Base-by-base conservation (phyloP, 1,284 basidiomycete genomes). In the Coniferiporia sulphurascens region DNA sequence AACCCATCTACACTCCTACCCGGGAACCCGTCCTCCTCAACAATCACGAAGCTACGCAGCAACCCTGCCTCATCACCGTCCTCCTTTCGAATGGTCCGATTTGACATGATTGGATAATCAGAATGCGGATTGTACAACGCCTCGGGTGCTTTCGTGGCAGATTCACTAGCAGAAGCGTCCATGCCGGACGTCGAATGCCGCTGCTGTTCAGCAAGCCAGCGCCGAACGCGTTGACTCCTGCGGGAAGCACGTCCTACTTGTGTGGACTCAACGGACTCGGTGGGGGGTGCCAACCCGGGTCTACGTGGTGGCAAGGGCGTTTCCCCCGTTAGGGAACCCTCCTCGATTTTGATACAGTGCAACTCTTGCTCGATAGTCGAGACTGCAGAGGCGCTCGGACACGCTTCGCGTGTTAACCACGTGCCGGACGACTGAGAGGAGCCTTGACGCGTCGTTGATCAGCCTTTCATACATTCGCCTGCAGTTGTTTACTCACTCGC, bases 151-250 rank as follows among this genome's bases (percentile, higher is more conserved):
- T 55, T 62, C n/a, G 56, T 51, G 38, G 44, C 48, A 10, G 43
- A 46, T 17, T 54, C 56, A 38, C 55, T 19, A 4, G 48, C 22
- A n/a, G 41, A 21, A 21, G 21, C 52, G 32, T 54, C 43, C 21
- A 55, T 27, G 44, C 17, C 10, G 48, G 19, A 35, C 48, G 15
- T 49, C n/a, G 55, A 13, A 15, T 38, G 46, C 17, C 55, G 56
- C 17, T 58, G 56, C 34, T 62, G 60, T 17, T 62, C 60, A 38
- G 48, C 50, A 21, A 62, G 48, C 60, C 60, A 62, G 13, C 36
- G 57, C 41, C 58, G 52, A 12, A 62, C 55, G n/a, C 60, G 60
- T 27, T 50, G 51, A 35, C 45, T 41, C 35, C 44, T 58, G 15
- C 48, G n/a, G n/a, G 56, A 51, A 38, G 38, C 50, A 4, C 46